Conservation (phyloP, 1,139 yeast genomes). For the Candida smagusa region DNA sequence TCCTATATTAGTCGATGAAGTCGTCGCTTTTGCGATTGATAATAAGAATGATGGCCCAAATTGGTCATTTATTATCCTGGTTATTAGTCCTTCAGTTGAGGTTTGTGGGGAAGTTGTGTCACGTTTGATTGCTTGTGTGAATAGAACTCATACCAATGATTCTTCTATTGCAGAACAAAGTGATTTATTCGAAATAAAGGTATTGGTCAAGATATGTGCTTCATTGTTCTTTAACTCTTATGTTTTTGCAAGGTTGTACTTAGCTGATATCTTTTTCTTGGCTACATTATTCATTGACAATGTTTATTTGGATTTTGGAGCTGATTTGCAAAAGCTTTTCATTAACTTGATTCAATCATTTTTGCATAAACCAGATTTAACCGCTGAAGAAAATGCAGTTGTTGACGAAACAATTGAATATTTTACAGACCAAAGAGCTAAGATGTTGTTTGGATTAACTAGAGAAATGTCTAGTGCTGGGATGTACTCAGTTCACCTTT, state of each 20-base stretch:
- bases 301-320: conserved; percentile 67
- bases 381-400: conserved; percentile 37
- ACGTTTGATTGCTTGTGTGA: conserved; percentile 51
- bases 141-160: conserved; percentile 43
- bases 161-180: conserved; percentile 59
- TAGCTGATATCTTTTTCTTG: conserved; percentile 71
- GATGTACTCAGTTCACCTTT: conserved; percentile 38
- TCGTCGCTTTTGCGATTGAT: conserved; percentile 71
- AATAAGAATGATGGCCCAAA: conserved; percentile 69
- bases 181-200: conserved; percentile 69
- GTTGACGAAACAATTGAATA: conserved; percentile 55
- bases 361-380: conserved; percentile 53
- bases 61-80: conserved; percentile 61
- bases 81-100: conserved; percentile 71
- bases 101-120: conserved; percentile 66
- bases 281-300: conserved; percentile 72
- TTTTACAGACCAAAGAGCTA: conserved; percentile 70
- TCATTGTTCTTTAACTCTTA: conserved; percentile 73
- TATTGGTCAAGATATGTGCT: conserved; percentile 63
- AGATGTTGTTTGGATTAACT: conserved; percentile 75
- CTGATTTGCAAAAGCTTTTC: conserved; percentile 60
- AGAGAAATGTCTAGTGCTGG: conserved; percentile 45
- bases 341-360: conserved; percentile 74
- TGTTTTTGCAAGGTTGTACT: conserved; percentile 58
- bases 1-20: conserved; percentile 64